Evolutionary conservation across 495 filamentous ascomycete genomes (phyloP).

Genomic region (Podospora didyma): DNA sequence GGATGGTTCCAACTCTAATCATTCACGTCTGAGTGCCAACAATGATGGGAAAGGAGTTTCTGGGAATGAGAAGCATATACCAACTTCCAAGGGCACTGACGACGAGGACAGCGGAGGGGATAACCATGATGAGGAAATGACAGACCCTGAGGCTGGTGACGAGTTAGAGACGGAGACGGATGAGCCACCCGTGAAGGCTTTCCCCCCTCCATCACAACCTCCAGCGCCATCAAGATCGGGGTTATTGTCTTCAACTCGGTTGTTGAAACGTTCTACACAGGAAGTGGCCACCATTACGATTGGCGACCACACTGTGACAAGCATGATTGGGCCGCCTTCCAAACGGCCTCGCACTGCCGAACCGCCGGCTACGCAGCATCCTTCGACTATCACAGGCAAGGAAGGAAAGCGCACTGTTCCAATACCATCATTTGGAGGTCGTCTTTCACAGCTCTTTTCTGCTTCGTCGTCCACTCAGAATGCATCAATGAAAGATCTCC

Average conservation of each 20-base stretch:
- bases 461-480: conserved; percentile 53
- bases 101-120: neutral
- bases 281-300: conserved; percentile 88
- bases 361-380: conserved; percentile 2
- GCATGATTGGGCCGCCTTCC: conserved; percentile 39
- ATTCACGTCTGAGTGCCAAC: neutral
- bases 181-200: conserved; percentile 30
- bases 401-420: conserved; percentile 9
- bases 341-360: conserved; percentile 31
- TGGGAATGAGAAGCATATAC: neutral
- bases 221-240: conserved; percentile 16
- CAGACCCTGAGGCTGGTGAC: neutral
- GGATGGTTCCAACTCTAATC: neutral
- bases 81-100: neutral
- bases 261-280: conserved; percentile 55
- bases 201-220: conserved; percentile 37
- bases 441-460: conserved; percentile 65
- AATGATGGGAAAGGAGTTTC: neutral
- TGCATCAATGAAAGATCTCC: conserved; percentile 17
- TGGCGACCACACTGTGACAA: conserved; percentile 69
- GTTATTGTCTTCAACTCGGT: conserved; percentile 15
- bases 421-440: conserved; percentile 56
- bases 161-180: conserved; percentile 8
- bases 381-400: neutral
- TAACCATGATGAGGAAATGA: neutral